phyloP scores from a whole-genome alignment of 2,329 filamentous ascomycete genomes.

The Pseudogymnoascus sp. region DNA sequence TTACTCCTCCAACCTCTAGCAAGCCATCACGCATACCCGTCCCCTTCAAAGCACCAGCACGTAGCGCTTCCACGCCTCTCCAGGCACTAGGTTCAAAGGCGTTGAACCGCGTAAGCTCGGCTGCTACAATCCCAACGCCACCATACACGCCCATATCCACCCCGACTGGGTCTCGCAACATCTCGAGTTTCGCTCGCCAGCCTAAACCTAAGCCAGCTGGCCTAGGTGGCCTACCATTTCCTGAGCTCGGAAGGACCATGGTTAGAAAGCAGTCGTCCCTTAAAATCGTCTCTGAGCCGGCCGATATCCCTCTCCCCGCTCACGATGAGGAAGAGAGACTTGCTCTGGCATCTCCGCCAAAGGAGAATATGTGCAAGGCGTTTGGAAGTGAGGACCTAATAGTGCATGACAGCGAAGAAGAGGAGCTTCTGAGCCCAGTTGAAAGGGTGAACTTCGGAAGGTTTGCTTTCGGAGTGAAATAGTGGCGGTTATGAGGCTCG shows the following conservation, averaged over 20 bases:
- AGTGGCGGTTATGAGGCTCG: background rate
- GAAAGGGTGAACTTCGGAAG: background rate
- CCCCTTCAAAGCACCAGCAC: constrained; percentile 18
- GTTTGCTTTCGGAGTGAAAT: background rate
- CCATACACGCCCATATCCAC: constrained; percentile 18
- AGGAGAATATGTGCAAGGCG: background rate
- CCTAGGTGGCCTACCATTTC: constrained; percentile 19
- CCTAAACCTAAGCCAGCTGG: constrained; percentile 9
- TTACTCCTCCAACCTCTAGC: constrained; percentile 17
- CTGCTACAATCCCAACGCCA: constrained; percentile 17
- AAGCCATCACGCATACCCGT: constrained; percentile 23
- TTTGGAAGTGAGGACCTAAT: constrained; percentile 44
- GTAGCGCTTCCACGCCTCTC: constrained; percentile 23
- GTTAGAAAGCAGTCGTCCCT: background rate
- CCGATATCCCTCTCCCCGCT: constrained; percentile 29
- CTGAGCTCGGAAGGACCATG: constrained; percentile 16
- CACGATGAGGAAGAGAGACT: constrained; percentile 18
- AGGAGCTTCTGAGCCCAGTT: constrained; percentile 20
- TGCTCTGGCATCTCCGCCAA: constrained; percentile 17
- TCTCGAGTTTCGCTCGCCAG: background rate
- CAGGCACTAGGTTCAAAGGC: constrained; percentile 25
- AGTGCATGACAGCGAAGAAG: constrained; percentile 39
- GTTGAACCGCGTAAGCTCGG: constrained; percentile 15
- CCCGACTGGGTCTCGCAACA: background rate
- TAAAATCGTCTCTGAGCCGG: constrained; percentile 26